Base-by-base conservation (phyloP, 345 rosid species). In the Eucalyptus paniculata region DNA sequence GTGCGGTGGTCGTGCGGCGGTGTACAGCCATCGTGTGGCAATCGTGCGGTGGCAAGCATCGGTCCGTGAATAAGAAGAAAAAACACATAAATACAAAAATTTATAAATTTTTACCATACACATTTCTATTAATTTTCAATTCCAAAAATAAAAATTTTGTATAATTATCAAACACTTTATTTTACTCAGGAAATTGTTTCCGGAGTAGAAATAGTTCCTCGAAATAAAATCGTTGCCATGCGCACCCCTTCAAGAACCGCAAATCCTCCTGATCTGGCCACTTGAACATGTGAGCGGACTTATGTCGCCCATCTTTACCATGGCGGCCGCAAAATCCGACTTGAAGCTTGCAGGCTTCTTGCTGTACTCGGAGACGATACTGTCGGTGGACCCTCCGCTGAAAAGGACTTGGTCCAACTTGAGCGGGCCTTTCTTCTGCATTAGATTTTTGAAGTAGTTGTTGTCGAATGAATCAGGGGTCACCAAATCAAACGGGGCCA, bases 391-490 rank as follows among this genome's bases (percentile, higher is more conserved):
- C n/a, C 94, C 94, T 24, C 93, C 94, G 34, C 89, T 90, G 81
- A 92, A 93, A 49, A 94, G 91, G 32, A 91, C 92, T 49, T 95
- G 95, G 80, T 96, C 97, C 5, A 89, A 89, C 42, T 62, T 67
- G 19, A 96, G 92, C 86, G 94, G 95, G 65, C 96, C 96, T 89
- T 93, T 93, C 93, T 92, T 94, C 67, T 92, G 92, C 88, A 92
- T 87, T 34, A 93, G 92, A 87, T 92, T 95, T 86, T 90, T 92
- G 92, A 92, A 95, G 88, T 94, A 95, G 69, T 91, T 92, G 50
- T 94, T 95, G 90, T 96, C 95, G 69, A 96, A 95, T 5, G 90
- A 90, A 85, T 93, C 90, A 2, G 96, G 94, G 13, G 96, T 94
- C 65, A 94, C 94, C 90, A 92, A 89, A 69, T 95, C 95, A 7